Evolutionary conservation across 2,329 filamentous ascomycete species (phyloP).

Genomic region (Colletotrichum eremochloae): DNA sequence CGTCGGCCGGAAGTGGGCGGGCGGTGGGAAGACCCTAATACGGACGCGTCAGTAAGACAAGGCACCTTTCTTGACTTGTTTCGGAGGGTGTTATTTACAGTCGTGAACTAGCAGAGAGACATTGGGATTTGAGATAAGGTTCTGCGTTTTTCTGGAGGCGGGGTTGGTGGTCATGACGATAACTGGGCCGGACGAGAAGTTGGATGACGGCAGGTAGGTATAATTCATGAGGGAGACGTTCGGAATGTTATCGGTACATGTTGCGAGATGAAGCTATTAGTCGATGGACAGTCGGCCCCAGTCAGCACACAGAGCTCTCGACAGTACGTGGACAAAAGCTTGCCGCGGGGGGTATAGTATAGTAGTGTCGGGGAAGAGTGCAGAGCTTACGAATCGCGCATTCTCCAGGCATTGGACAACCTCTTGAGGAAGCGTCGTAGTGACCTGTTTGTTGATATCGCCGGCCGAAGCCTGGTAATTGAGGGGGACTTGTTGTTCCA

Average conservation of each 20-base stretch:
- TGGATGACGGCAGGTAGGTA: conserved; percentile 89
- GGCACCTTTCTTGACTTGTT: no score
- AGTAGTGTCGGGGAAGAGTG: no score
- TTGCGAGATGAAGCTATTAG: conserved; percentile 90
- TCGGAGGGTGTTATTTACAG: conserved; percentile 59
- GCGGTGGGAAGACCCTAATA: conserved; percentile 85
- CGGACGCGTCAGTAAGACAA: conserved; percentile 18
- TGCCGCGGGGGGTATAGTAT: not conserved
- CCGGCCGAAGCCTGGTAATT: conserved; percentile 82
- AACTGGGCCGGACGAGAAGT: conserved; percentile 77
- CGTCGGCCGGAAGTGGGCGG: conserved; percentile 79
- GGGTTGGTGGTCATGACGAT: conserved; percentile 95
- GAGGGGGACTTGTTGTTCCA: conserved; percentile 78
- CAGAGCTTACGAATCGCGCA: conserved; percentile 83
- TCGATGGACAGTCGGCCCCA: not conserved
- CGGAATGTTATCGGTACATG: conserved; percentile 84
- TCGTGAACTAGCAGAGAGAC: conserved; percentile 97
- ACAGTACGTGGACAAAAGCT: not conserved
- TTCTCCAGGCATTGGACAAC: conserved; percentile 94
- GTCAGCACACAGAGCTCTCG: conserved; percentile 30
- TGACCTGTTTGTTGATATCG: conserved; percentile 77
- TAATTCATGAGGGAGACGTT: conserved; percentile 99
- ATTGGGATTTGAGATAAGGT: conserved; percentile 85
- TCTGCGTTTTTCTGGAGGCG: conserved; percentile 82
- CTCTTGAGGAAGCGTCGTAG: conserved; percentile 81